Conservation (phyloP, 2,329 filamentous ascomycete species). For the Colletotrichum tropicicola region DNA sequence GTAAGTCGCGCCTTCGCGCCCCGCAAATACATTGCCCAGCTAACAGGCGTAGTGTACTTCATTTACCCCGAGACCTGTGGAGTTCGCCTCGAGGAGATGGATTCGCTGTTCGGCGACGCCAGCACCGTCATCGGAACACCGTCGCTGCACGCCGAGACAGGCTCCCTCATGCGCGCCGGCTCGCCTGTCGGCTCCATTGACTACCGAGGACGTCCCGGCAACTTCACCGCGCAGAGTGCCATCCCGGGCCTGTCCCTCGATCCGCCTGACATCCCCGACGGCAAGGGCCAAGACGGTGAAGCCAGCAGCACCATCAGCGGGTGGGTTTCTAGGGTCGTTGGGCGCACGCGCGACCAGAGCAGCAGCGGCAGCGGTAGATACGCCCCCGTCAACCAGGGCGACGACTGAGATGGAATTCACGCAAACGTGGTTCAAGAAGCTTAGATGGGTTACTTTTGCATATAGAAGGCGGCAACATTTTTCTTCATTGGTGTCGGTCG, state of each 20-base stretch:
- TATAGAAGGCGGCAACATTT: constrained; percentile 45
- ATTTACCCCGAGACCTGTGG: constrained; percentile 97
- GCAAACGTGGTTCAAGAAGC: constrained; percentile 9
- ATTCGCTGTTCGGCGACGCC: constrained; percentile 90
- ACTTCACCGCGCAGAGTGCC: constrained; percentile 68
- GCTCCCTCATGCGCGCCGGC: constrained; percentile 79
- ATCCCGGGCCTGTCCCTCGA: constrained; percentile 87
- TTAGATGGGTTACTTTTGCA: constrained; percentile 39
- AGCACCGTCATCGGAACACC: constrained; percentile 84
- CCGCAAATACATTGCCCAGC: constrained; percentile 11
- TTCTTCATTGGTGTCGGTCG: neutral
- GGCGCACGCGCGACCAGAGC: constrained; percentile 48
- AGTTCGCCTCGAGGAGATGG: constrained; percentile 96
- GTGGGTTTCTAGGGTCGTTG: constrained; percentile 56
- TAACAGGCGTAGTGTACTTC: constrained; percentile 79
- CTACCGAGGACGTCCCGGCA: constrained; percentile 63
- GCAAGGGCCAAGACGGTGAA: constrained; percentile 51
- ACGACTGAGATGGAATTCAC: constrained; percentile 37
- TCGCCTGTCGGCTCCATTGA: constrained; percentile 85
- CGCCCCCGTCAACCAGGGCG: constrained; percentile 51
- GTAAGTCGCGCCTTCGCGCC: constrained; percentile 64
- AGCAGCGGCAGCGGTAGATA: constrained; percentile 44
- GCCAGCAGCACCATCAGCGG: constrained; percentile 55
- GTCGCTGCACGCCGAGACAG: constrained; percentile 75
- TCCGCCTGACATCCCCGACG: constrained; percentile 70